A percentile compares a stretch with the other conserved stretches of the same genome.
Evolutionary conservation across 2,329 filamentous ascomycete genomes (phyloP).

Genomic region (Epicoccum sorghinum): DNA sequence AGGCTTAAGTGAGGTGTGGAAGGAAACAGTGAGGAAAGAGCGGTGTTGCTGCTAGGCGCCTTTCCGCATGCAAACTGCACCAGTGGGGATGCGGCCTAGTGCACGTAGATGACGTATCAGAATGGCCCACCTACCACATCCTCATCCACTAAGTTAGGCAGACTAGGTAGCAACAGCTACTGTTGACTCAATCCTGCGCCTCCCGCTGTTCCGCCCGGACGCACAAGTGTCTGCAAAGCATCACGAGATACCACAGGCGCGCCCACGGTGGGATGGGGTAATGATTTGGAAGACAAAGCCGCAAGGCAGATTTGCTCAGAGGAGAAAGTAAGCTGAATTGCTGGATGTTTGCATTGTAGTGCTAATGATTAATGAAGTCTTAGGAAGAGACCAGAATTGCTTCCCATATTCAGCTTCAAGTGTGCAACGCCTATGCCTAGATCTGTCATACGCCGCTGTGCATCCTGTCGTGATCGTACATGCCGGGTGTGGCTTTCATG

Average conservation of each 20-base stretch:
- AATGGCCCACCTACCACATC: slow-evolving; percentile 4
- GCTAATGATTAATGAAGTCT: neutral
- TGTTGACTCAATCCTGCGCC: slow-evolving; percentile 11
- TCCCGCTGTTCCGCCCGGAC: neutral
- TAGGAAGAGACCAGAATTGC: neutral
- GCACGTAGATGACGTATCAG: slow-evolving; percentile 26
- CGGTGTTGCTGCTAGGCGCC: slow-evolving; percentile 32
- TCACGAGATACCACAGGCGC: slow-evolving; percentile 3
- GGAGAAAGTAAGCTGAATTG: neutral
- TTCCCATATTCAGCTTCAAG: slow-evolving; percentile 19
- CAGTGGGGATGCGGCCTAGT: slow-evolving; percentile 5
- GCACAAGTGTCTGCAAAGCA: slow-evolving; percentile 1
- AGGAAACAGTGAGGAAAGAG: slow-evolving; percentile 29
- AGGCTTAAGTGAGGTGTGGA: slow-evolving; percentile 9
- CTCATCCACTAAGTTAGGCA: slow-evolving; percentile 11
- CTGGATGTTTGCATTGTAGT: neutral
- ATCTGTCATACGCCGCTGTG: slow-evolving; percentile 22
- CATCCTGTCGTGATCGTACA: slow-evolving; percentile 33
- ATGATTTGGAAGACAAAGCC: neutral
- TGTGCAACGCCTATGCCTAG: slow-evolving; percentile 23
- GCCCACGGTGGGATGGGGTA: neutral
- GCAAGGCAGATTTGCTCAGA: slow-evolving; percentile 1
- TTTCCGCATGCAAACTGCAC: neutral
- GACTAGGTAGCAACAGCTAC: neutral
- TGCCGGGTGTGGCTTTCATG: slow-evolving; percentile 19